Evolutionary conservation across 2,329 filamentous ascomycete species (phyloP).

Genomic region (Aspergillus arachidicola): DNA sequence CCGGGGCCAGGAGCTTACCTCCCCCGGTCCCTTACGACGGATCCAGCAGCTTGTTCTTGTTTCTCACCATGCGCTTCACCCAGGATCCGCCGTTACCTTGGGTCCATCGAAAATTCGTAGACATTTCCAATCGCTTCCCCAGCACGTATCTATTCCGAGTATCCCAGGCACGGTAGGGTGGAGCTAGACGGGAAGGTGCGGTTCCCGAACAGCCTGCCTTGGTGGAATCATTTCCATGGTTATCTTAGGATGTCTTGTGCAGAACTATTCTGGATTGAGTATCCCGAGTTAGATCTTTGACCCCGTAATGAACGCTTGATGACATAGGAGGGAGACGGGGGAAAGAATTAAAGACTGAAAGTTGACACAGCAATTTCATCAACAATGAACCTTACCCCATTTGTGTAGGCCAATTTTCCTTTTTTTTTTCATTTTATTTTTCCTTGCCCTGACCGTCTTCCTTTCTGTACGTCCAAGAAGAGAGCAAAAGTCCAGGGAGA

Average conservation of each 20-base stretch:
- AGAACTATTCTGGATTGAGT: conserved; percentile 15
- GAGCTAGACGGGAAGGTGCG: conserved; percentile 8
- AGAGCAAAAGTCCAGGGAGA: not conserved
- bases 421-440: no score
- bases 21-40: conserved; percentile 9
- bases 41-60: conserved; percentile 13
- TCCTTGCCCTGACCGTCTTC: not conserved
- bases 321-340: not conserved
- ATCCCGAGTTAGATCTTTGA: conserved; percentile 8
- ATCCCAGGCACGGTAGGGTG: conserved; percentile 10
- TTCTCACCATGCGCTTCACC: conserved; percentile 5
- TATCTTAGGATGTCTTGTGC: conserved; percentile 5
- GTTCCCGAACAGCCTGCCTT: conserved; percentile 2
- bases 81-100: conserved; percentile 1
- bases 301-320: not conserved
- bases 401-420: not conserved
- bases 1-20: conserved; percentile 14
- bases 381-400: not conserved
- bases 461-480: not conserved
- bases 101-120: conserved; percentile 5
- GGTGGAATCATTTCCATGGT: conserved; percentile 6
- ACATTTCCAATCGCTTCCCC: conserved; percentile 3
- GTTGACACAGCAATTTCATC: conserved; percentile 1
- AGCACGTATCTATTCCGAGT: not conserved
- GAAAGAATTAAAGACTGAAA: not conserved